Base-by-base conservation (phyloP, 768 basidiomycete species). In the Termitomyces sp. region DNA sequence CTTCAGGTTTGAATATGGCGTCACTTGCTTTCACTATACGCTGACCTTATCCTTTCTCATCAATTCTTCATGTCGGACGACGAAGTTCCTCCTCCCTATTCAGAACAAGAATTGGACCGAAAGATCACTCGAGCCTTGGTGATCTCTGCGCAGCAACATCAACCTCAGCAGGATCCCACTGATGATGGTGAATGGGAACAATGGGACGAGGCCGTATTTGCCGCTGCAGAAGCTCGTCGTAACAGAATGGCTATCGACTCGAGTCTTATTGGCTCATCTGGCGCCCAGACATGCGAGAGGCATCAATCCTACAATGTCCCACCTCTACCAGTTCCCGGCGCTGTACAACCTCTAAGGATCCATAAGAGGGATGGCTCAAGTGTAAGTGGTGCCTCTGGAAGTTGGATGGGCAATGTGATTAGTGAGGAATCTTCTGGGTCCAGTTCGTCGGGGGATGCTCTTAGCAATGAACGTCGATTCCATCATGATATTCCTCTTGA, bases 71-170 rank as follows among this genome's bases (percentile, higher is more conserved):
- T 58, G 62, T 64, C 57, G 61, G 61, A 61, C 50, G 58, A 68
- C 55, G 55, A 67, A 54, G 59, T 66, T 14, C 76, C 79, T 54
- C 79, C 79, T 23, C 79, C 78, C 6, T 80, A 80, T 62, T 71
- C 71, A 48, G 77, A 78, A 52, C 74, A 76, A 62, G 77, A 78
- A 59, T 82, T 79, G 46, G 83, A 87, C 66, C 78, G 72, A 47
- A 87, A 85, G 69, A 70, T 79, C 41, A 65, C 75, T 2, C 69
- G 70, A 47, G 77, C 76, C 10, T 56, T 79, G 19, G 64, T 76
- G 31, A 62, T 72, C 47, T 84, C 81, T 25, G 63, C 68, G 19
- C 60, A 70, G 8, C 68, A 71, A 46, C 63, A 65, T 32, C 59
- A 53, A 58, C 37, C 44, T 11, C 25, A 43, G 12, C 57, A 53